Evolutionary conservation across 306 rosid genomes (phyloP).

Genomic region (Cicer cuneatum): DNA sequence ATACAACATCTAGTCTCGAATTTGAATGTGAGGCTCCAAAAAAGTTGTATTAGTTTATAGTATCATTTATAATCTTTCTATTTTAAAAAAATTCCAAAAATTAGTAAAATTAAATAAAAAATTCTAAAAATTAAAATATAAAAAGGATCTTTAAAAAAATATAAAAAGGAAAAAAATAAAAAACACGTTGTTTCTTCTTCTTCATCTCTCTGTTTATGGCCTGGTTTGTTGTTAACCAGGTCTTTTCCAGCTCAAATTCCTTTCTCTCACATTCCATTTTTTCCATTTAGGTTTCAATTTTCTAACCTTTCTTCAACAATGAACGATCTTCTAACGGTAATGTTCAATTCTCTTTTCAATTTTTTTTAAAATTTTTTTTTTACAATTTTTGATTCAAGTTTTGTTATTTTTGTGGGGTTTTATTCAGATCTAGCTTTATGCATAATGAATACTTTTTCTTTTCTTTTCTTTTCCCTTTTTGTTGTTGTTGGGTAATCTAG

Average conservation of each 20-base stretch:
- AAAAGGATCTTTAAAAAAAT: neutral
- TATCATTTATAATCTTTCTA: no score
- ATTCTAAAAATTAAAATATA: no score
- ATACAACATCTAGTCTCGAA: no score
- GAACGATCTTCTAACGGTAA: slow-evolving; percentile 93
- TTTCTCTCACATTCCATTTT: slow-evolving; percentile 25
- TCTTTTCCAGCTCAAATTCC: slow-evolving; percentile 42
- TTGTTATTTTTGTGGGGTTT: slow-evolving; percentile 32
- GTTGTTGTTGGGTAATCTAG: neutral
- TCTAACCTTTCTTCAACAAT: slow-evolving; percentile 55
- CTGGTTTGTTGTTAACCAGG: slow-evolving; percentile 66
- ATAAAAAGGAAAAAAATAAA: neutral
- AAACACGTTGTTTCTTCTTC: slow-evolving; percentile 11
- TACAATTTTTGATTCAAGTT: slow-evolving; percentile 12
- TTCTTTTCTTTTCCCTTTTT: slow-evolving; percentile 1
- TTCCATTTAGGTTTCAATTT: neutral
- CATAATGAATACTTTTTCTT: neutral
- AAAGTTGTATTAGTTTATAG: no score
- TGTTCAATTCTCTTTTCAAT: neutral
- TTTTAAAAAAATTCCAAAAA: no score
- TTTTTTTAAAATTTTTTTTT: neutral
- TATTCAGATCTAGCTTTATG: slow-evolving; percentile 48
- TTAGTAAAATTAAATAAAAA: no score
- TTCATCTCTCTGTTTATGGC: slow-evolving; percentile 38
- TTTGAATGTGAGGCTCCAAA: no score